A percentile compares a stretch with the other conserved stretches of the same genome.
Conservation (phyloP, 805 yeast genomes). For the Kuraishia capsulata region DNA sequence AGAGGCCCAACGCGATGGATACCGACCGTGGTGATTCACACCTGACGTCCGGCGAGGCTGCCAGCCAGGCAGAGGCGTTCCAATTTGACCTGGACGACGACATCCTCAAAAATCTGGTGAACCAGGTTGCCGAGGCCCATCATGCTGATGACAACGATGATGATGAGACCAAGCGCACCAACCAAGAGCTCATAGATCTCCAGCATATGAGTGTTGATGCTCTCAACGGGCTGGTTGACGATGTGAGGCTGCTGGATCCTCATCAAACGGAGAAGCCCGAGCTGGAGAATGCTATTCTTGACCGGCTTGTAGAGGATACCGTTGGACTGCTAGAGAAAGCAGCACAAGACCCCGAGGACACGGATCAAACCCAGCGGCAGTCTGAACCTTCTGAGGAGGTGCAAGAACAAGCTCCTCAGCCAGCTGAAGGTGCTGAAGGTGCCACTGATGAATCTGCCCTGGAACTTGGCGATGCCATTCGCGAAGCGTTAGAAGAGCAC, state of each 20-base stretch:
- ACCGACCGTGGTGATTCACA: too few species aligned
- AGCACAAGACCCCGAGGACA: not conserved
- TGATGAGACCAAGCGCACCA: not conserved
- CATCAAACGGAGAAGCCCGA: not conserved
- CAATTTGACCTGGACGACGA: not conserved
- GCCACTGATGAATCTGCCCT: not conserved
- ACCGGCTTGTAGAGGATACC: not conserved
- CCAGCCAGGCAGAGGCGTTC: not conserved
- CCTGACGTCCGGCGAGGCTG: too few species aligned
- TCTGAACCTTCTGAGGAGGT: conserved; percentile 1
- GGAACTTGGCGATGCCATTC: not conserved
- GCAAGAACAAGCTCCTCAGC: not conserved
- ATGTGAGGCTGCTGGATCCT: not conserved
- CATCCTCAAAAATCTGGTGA: conserved; percentile 2
- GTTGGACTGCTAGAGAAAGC: not conserved
- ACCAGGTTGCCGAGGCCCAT: not conserved
- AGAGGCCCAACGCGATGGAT: too few species aligned
- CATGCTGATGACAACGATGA: not conserved
- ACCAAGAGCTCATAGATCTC: not conserved
- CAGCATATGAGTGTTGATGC: not conserved
- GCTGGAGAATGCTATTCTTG: not conserved
- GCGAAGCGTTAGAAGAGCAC: not conserved
- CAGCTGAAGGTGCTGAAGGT: not conserved
- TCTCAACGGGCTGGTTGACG: conserved; percentile 1
- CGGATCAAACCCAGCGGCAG: not conserved